Evolutionary conservation across 345 rosid genomes (phyloP).

Genomic region (Geranium brycei): DNA sequence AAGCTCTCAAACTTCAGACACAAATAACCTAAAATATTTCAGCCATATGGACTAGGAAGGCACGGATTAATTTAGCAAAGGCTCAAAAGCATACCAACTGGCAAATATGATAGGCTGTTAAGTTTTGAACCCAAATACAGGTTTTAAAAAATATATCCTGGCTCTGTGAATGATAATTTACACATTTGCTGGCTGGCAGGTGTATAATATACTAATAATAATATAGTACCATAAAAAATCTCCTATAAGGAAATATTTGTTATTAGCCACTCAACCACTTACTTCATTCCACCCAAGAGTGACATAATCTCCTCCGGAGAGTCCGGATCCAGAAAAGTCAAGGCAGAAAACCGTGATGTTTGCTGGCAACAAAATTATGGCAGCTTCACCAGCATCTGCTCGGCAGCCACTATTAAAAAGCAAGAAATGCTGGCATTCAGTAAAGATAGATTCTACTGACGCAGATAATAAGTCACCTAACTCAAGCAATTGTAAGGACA

Average conservation of each 20-base stretch:
- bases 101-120: no score
- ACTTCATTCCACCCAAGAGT: conserved; percentile 88
- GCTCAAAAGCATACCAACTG: background rate
- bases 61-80: background rate
- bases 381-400: conserved; percentile 93
- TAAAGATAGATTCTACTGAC: background rate
- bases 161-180: background rate
- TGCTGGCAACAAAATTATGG: conserved; percentile 70
- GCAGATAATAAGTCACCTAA: background rate
- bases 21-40: background rate
- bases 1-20: background rate
- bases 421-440: conserved; percentile 20
- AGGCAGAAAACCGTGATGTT: conserved; percentile 82
- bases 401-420: conserved; percentile 66
- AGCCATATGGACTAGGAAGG: background rate
- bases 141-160: no score
- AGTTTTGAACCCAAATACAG: background rate
- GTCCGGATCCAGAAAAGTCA: conserved; percentile 88
- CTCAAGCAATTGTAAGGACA: background rate
- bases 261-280: conserved; percentile 10
- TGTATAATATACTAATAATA: no score
- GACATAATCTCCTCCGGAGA: conserved; percentile 81
- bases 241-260: background rate
- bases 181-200: background rate
- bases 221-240: no score